These are phyloP conservation scores for Ascocoryne sarcoides DNA, from an alignment of 2,329 filamentous ascomycete species.

Conservation along the genomic window DNA sequence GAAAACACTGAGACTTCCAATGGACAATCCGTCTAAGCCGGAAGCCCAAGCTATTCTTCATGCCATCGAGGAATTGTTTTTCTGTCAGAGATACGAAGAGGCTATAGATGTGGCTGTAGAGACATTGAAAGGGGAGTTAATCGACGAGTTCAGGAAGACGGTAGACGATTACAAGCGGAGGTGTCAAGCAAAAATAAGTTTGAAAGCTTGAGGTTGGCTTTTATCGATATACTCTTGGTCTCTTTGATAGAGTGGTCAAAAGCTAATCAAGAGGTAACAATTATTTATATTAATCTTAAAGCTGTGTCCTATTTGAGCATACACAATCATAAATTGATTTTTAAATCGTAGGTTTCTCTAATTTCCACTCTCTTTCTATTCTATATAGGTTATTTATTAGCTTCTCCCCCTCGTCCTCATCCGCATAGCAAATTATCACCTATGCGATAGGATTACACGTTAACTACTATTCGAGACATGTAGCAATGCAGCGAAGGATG, in stretches of 20 bases:
- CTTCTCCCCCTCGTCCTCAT: no score
- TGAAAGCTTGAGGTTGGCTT: background rate
- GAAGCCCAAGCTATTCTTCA: slow-evolving; percentile 25
- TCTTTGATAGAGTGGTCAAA: no score
- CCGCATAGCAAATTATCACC: no score
- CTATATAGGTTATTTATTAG: no score
- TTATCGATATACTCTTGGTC: background rate
- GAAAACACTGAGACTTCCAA: slow-evolving; percentile 20
- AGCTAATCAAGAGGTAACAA: no score
- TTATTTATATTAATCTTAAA: no score
- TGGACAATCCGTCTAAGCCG: slow-evolving; percentile 23
- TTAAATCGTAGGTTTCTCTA: no score
- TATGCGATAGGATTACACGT: background rate
- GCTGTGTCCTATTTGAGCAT: no score
- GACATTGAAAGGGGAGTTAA: slow-evolving; percentile 18
- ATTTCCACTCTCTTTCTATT: no score
- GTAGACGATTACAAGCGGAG: slow-evolving; percentile 18
- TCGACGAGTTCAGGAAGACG: slow-evolving; percentile 17
- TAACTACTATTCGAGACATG: no score
- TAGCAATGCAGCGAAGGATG: background rate
- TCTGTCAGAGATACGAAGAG: slow-evolving; percentile 23
- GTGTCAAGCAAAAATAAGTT: slow-evolving; percentile 13
- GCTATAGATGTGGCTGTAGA: slow-evolving; percentile 14
- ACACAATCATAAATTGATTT: no score
- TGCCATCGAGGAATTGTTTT: slow-evolving; percentile 29